Evolutionary conservation across 2,329 filamentous ascomycete species (phyloP).

Genomic region (Penicillium sp.): DNA sequence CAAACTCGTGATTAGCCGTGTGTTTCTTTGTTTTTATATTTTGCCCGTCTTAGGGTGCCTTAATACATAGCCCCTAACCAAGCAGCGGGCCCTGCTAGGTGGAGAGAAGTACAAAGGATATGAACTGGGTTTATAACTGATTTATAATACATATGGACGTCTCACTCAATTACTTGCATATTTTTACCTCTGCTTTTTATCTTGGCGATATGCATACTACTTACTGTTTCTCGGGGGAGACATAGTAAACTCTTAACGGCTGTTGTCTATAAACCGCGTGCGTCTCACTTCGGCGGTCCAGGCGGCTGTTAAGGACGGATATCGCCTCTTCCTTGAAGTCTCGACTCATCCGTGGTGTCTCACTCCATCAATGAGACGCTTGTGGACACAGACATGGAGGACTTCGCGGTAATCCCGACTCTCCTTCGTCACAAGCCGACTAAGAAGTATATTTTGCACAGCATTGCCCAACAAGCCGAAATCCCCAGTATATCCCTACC

Average conservation of each 20-base stretch:
- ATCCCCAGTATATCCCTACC: no score
- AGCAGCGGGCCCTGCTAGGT: neutral
- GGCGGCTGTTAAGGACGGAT: conserved; percentile 39
- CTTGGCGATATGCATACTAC: no score
- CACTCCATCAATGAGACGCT: conserved; percentile 45
- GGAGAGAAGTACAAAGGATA: neutral
- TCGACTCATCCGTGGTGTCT: conserved; percentile 44
- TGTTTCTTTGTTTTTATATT: neutral
- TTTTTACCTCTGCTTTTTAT: no score
- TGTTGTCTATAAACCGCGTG: no score
- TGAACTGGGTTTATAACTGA: neutral
- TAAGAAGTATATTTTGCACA: conserved; percentile 26
- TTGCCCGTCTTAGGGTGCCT: neutral
- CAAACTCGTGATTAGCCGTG: neutral
- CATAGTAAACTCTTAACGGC: no score
- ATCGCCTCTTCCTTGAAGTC: conserved; percentile 42
- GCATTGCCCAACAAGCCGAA: no score
- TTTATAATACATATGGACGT: neutral
- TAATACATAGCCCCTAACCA: neutral
- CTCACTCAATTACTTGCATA: no score
- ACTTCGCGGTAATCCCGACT: conserved; percentile 32
- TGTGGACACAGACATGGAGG: conserved; percentile 29
- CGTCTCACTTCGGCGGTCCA: conserved; percentile 36
- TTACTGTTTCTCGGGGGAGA: no score
- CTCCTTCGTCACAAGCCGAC: conserved; percentile 30